Base-by-base conservation (phyloP, 2,329 filamentous ascomycete species). In the Lasiodiplodia sp. region DNA sequence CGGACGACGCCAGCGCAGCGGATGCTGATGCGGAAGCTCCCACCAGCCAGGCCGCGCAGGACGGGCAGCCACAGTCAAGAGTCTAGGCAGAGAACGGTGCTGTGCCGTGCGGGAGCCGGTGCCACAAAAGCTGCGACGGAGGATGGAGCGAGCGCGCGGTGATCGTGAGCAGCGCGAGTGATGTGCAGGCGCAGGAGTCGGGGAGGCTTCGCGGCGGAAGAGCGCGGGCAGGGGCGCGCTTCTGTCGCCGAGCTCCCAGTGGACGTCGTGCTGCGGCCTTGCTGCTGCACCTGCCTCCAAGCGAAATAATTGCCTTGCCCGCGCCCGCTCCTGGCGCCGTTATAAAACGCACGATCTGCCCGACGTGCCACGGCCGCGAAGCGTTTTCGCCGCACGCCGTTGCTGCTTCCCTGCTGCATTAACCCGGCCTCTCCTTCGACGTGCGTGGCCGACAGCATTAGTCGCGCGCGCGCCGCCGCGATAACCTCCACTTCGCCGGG, bases 21-120 rank as follows among this genome's bases (percentile, higher is more conserved):
- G 63, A 71, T 68, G 68, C 67, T 69, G 71, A 68, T 68, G 68
- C 67, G 70, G 71, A 68, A 70, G 69, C 63, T 68, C 56, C 68
- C 63, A 70, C 68, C 68, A 63, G 28, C 56, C 66, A 60, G 38
- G 56, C 56, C 28, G 52, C 63, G 58, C 67, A 57, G 57, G 66
- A 70, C 66, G 66, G 68, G 69, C 69, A 68, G 57, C 64, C 40
- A 55, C 57, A 57, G 66, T 56, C 66, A 58, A 60, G 70, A 67
- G 65, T 56, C 64, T 68, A 60, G 69, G 66, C 70, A 66, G 44
- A 34, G 65, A 25, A 49, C 52, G 51, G 67, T 66, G 60, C 67
- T 66, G 70, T 57, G 67, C 67, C 62, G 66, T 49, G 65, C 31
- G 25, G 66, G 49, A 37, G 53, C 56, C 55, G 65, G 70, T 51